phyloP scores from a whole-genome alignment of 1,284 basidiomycete species.

The Pisolithus thermaeus region DNA sequence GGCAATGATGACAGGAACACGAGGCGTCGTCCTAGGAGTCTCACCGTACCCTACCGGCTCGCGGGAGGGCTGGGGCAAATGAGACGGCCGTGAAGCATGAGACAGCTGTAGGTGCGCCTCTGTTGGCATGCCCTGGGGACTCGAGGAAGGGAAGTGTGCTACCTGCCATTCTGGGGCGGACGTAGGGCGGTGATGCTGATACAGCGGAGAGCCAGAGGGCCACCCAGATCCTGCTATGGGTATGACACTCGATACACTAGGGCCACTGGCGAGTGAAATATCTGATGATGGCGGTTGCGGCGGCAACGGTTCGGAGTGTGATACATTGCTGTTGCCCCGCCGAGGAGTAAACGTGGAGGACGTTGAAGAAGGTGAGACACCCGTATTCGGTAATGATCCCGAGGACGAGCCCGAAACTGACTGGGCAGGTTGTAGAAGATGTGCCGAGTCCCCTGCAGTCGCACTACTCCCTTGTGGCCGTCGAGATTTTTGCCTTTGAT shows the following conservation, averaged over 20 bases:
- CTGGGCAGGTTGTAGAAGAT: background rate
- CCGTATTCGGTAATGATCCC: background rate
- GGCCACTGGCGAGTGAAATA: conserved; percentile 7
- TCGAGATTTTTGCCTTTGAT: conserved; percentile 75
- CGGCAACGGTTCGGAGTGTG: background rate
- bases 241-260: conserved; percentile 28
- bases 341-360: conserved; percentile 47
- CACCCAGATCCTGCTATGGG: conserved; percentile 61
- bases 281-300: background rate
- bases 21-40: background rate
- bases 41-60: background rate
- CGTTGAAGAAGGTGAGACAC: conserved; percentile 41
- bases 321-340: background rate
- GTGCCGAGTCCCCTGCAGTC: conserved; percentile 9
- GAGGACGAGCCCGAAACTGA: background rate
- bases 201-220: conserved; percentile 24
- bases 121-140: conserved; percentile 8
- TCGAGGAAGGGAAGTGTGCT: conserved; percentile 8
- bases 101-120: conserved; percentile 2
- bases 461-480: conserved; percentile 44
- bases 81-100: conserved; percentile 7
- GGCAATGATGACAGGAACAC: background rate
- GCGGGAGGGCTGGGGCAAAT: conserved; percentile 11
- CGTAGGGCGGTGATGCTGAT: conserved; percentile 10
- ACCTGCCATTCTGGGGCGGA: conserved; percentile 18